Evolutionary conservation across 768 basidiomycete genomes (phyloP), one percentile per base, ranked within the genome.

Genomic region (Pulveroboletus sp.): DNA sequence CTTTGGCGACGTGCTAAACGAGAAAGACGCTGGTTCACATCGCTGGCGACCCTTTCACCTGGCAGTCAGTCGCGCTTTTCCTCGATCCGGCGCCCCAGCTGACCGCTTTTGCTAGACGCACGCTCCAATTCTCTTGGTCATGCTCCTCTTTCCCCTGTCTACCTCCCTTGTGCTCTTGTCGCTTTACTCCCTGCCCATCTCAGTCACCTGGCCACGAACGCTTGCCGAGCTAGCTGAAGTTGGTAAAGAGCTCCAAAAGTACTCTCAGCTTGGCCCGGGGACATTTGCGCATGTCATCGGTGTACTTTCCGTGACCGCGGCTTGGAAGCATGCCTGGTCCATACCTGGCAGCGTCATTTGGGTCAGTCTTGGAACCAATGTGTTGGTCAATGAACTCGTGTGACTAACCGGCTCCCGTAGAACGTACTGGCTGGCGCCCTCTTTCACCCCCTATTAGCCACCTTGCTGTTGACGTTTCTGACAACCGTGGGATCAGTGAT

Each of bases 251-350:
- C 79, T 90, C 7, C 86, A 86, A 59, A 81, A 77, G 46, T 93
- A 92, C 66, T 81, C 86, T 8, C 85, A 85, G 64, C 83, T 83
- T 51, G 86, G 87, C 10, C 57, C 72, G 28, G 73, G 69, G 3
- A 79, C 85, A 17, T 73, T 82, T 46, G 76, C 78, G 8, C 94
- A 95, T 69, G 89, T 95, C 46, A 66, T 94, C 38, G 82, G 77
- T 24, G 91, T 93, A 43, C 76, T 97, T 59, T 83, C 86, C 35
- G 76, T 93, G 12, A 85, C 87, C 15, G 89, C 90, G 5, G 73
- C 92, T 27, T 97, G 93, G 92, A 96, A 93, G 70, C 94, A 97
- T 66, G 92, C 93, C 4, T 97, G 93, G 94, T 93, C 90, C 52
- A 81, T 97, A 50, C 94, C 94, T 8, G 94, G 94, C 7, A 93